Evolutionary conservation across 2,329 filamentous ascomycete genomes (phyloP).

Genomic region (Tolypocladium album): DNA sequence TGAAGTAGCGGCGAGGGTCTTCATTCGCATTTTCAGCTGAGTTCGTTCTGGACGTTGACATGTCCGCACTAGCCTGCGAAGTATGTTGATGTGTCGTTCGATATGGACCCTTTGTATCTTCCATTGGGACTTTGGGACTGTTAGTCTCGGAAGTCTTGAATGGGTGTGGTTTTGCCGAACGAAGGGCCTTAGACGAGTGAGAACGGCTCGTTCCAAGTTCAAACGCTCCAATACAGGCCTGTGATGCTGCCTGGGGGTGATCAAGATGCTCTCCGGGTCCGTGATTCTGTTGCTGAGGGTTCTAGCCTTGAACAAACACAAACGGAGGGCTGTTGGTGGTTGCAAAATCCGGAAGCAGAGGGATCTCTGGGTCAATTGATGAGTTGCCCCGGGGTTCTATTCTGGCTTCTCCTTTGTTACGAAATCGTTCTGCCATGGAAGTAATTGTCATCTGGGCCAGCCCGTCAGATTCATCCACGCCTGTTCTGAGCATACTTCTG

Average conservation of each 20-base stretch:
- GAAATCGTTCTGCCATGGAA: not conserved
- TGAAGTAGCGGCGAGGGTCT: constrained; percentile 10
- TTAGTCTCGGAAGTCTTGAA: not conserved
- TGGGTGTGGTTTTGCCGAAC: constrained; percentile 2
- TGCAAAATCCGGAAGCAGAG: not conserved
- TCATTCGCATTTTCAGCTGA: not conserved
- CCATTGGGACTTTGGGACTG: too few relatives aligned
- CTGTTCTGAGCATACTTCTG: not conserved
- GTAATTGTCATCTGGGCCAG: not conserved
- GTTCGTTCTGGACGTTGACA: not conserved
- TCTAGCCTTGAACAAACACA: not conserved
- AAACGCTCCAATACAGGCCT: not conserved
- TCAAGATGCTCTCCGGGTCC: not conserved
- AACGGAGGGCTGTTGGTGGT: not conserved
- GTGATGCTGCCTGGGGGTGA: not conserved
- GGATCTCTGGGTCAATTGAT: not conserved
- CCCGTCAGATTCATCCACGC: not conserved
- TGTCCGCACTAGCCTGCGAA: not conserved
- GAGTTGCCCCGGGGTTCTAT: not conserved
- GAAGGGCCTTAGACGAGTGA: constrained; percentile 1
- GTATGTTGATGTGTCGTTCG: not conserved
- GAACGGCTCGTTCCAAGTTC: not conserved
- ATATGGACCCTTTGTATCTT: not conserved
- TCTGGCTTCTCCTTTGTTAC: not conserved
- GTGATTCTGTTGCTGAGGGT: not conserved